Base-by-base conservation (phyloP, 129 eudicot species). In the Lonicera japonica region DNA sequence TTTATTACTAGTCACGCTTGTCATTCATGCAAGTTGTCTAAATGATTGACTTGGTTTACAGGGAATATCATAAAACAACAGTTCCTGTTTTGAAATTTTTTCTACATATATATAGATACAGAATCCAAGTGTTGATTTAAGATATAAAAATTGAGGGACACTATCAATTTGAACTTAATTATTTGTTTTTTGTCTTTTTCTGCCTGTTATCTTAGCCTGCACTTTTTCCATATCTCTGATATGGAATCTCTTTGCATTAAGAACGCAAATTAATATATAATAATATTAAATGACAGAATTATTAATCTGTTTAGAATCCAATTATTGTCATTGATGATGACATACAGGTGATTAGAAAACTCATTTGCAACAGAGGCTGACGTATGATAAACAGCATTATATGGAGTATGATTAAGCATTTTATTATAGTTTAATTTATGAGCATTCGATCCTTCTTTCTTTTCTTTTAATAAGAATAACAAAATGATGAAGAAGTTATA, bases 11-110 rank as follows among this genome's bases (percentile, higher is more conserved):
- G 6, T 6, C 2, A 2, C 6, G 6, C 36, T n/a, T 55, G 25
- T 21, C 55, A 6, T 54, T 54, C 61, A 60, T 62, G 67, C 67
- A 68, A 75, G 17, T 50, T 48, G 71, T 69, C 63, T 56, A 64
- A 56, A 73, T 19, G 45, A 74, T 46, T 13, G 38, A 9, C 45
- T 29, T 34, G 0, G 36, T 45, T 63, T 25, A 43, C 75, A 38
- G 63, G 63, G 63, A 63, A 56, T 70, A 63, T 63, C 22, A 54
- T 54, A 19, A 20, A 9, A 54, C 22, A n/a, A 13, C 6, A 10
- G 12, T 9, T 54, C 11, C 36, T 29, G n/a, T n/a, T n/a, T n/a
- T n/a, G n/a, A 29, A 29, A 29, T 6, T 29, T 6, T 29, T 29
- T 29, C 36, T 29, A 29, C 36, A 2, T 29, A 2, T 29, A 29